phyloP scores from a whole-genome alignment of 1,139 yeast species.

The Arxiozyma bovina region DNA sequence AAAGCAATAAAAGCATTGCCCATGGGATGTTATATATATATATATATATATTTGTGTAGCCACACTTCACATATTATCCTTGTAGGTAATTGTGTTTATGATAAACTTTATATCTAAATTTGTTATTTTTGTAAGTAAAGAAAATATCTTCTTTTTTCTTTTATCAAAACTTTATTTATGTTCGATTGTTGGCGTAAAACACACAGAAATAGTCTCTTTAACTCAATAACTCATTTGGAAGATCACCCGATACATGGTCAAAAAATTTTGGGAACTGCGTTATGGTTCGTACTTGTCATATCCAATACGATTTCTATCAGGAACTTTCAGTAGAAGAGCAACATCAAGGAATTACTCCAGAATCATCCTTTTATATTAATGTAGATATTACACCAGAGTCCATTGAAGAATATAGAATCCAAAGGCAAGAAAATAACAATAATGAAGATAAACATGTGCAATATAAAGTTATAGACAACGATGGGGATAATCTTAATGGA shows the following conservation, averaged over 20 bases:
- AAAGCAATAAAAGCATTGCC: neutral
- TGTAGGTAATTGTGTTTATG: too few species aligned
- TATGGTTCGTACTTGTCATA: conserved; percentile 13
- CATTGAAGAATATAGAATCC: conserved; percentile 28
- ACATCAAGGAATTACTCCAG: conserved; percentile 1
- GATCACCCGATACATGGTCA: neutral
- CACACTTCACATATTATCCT: neutral
- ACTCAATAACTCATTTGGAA: neutral
- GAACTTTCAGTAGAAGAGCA: neutral
- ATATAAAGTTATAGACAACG: neutral
- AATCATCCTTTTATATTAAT: conserved; percentile 38
- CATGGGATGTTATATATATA: neutral
- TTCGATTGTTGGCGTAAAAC: neutral
- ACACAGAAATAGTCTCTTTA: neutral
- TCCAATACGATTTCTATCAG: conserved; percentile 36
- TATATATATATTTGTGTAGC: neutral
- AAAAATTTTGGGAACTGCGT: neutral
- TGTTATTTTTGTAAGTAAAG: neutral
- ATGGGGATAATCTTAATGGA: neutral
- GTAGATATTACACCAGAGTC: conserved; percentile 29
- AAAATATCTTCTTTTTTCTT: neutral
- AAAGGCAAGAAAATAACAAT: conserved; percentile 4
- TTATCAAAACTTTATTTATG: neutral
- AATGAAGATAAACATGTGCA: neutral
- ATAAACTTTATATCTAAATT: too few species aligned